Conservation (phyloP, 768 basidiomycete genomes). For the Mrakia blollopis region DNA sequence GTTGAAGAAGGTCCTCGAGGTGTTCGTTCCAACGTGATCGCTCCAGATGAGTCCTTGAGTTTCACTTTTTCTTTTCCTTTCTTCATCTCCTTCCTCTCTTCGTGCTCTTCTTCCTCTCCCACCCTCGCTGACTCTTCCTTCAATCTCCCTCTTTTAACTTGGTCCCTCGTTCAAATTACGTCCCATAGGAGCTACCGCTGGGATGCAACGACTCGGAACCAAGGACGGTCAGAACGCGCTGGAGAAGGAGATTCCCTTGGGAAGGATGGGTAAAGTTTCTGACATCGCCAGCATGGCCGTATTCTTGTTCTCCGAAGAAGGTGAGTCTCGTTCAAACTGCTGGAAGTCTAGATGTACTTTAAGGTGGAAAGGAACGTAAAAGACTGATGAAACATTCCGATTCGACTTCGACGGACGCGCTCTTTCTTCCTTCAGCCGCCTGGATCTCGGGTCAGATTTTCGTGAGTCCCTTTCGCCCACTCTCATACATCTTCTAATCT, state of each 20-base stretch:
- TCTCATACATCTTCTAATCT: background rate
- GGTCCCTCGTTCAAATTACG: conserved; percentile 40
- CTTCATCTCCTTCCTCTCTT: background rate
- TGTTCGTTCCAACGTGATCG: conserved; percentile 65
- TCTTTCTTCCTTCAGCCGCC: conserved; percentile 45
- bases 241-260: conserved; percentile 36
- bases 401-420: no score
- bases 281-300: conserved; percentile 68
- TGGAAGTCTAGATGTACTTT: no score
- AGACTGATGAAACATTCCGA: no score
- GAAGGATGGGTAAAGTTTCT: conserved; percentile 41
- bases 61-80: no score
- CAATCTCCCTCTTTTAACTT: background rate
- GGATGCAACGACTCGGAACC: conserved; percentile 45
- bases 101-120: background rate
- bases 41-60: conserved; percentile 46
- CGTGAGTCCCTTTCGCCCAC: conserved; percentile 39
- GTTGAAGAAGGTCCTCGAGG: conserved; percentile 92
- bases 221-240: conserved; percentile 36
- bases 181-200: conserved; percentile 72
- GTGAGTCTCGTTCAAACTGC: background rate
- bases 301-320: conserved; percentile 75
- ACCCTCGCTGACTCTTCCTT: background rate
- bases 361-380: no score
- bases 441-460: conserved; percentile 74